Base-by-base conservation (phyloP, 208 protist species). In the Blastocrithidia nonstop region DNA sequence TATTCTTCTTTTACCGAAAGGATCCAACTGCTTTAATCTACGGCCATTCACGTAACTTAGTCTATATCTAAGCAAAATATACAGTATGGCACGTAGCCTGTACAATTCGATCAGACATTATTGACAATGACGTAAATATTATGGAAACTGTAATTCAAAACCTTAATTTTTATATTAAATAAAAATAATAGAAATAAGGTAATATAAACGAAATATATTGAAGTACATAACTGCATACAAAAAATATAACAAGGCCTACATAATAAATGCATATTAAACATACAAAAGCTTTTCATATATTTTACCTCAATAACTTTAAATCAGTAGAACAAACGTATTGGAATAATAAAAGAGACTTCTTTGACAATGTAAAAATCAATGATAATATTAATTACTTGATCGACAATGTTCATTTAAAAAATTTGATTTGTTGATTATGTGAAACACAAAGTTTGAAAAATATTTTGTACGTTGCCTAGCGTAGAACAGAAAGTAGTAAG, bases 21-120 rank as follows among this genome's bases (percentile, higher is more conserved):
- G 77, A 88, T 2, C 77, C 77, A 31, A 91, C 81, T 7, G 71
- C 66, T 33, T 81, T 65, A 15, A 91, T 77, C 27, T 71, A 70
- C 17, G 66, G 48, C 76, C 72, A 91, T 31, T 76, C 58, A 21
- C 71, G 58, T 19, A 91, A 46, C 26, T 59, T 39, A 13, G 49
- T 50, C 66, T 91, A 76, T 21, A 91, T 72, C 1, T 53, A 42
- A 17, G 66, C 43, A 50, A 91, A 87, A 6, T 91, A 73, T 3
- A 45, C 32, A 17, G 76, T 62, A 19, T 47, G 68, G 60, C 81
- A 91, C 29, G 61, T 55, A 19, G 61, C 64, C 44, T 27, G 26
- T 41, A 7, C 11, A 41, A 11, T 27, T 41, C 2, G 9, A 41
- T 41, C 2, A 13, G 26, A 13, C 7, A 13, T 2, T 11, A 41